phyloP scores from a whole-genome alignment of 2,329 filamentous ascomycete genomes.

The Penicillium concentricum region DNA sequence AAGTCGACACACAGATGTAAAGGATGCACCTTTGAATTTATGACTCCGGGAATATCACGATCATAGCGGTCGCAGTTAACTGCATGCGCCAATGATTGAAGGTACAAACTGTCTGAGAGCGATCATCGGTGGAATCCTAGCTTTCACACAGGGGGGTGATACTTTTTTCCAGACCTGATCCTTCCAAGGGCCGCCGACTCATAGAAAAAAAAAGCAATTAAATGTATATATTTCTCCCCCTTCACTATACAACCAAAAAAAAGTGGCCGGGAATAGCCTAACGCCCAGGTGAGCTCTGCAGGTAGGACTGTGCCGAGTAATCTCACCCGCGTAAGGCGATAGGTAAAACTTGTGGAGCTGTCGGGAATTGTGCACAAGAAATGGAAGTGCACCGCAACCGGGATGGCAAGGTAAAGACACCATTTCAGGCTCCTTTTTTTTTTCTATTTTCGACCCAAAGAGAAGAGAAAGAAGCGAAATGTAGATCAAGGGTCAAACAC shows the following conservation, averaged over 20 bases:
- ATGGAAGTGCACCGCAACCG: constrained; percentile 9
- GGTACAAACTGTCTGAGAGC: constrained; percentile 12
- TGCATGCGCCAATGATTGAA: constrained; percentile 24
- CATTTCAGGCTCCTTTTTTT: background rate
- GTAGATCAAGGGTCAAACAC: constrained; percentile 17
- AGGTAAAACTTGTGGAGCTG: constrained; percentile 16
- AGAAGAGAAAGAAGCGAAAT: constrained; percentile 13
- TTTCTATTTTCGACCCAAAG: constrained; percentile 8
- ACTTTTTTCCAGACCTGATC: background rate
- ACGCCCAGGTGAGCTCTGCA: constrained; percentile 12
- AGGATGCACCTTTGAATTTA: background rate
- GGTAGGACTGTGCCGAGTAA: constrained; percentile 15
- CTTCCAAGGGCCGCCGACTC: background rate
- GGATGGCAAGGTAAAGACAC: constrained; percentile 1
- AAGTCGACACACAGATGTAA: background rate
- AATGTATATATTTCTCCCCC: background rate
- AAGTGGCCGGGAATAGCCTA: background rate
- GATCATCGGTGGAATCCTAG: constrained; percentile 18
- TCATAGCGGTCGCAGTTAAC: constrained; percentile 18
- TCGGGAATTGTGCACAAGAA: constrained; percentile 7
- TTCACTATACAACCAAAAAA: background rate
- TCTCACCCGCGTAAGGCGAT: constrained; percentile 5
- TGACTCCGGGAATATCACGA: constrained; percentile 15
- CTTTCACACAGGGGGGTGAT: constrained; percentile 7
- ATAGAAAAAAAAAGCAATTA: background rate